Base-by-base conservation (phyloP, 768 basidiomycete species). In the Phanerochaete carnosa region DNA sequence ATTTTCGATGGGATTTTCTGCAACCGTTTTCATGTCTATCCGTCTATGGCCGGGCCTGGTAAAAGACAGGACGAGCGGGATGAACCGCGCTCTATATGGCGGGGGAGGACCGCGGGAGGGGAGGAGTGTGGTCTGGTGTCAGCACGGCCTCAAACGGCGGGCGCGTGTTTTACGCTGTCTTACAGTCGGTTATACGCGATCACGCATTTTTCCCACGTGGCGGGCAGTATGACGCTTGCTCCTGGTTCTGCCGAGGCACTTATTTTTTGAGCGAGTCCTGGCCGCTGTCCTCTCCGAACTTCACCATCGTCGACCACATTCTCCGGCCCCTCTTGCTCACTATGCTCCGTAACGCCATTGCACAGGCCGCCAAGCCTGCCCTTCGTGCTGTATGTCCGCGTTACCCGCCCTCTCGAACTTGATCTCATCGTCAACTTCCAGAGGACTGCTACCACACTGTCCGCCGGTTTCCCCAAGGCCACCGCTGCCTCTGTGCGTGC, bases 391-490 rank as follows among this genome's bases (percentile, higher is more conserved):
- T 90, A 63, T 29, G 86, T 74, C 63, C 28, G 28, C 46, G n/a
- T 35, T 32, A 49, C n/a, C 29, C 25, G 30, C 25, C 30, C 26
- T 16, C 19, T 15, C 30, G 30, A 58, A 58, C 51, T 58, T 51
- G 57, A 50, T 50, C 61, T 64, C 30, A 68, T 53, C 13, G 50
- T 59, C 60, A 58, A 25, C 43, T 57, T 57, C 26, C 71, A 89
- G 88, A 81, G 90, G 71, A 71, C 83, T 55, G 91, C 89, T 35
- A 90, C 90, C 26, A 90, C 89, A 30, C 81, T 91, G 63, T 83
- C 92, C 45, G 87, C 90, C 61, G 88, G 87, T 32, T 92, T 89
- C 75, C 88, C 92, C 63, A 86, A 81, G 73, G 83, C 90, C 61
- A 80, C 87, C 82, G 77, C 62, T 46, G 45, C 9, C 19, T n/a